Conservation (phyloP, 2,329 filamentous ascomycete genomes). For the Penicillium digitatum region DNA sequence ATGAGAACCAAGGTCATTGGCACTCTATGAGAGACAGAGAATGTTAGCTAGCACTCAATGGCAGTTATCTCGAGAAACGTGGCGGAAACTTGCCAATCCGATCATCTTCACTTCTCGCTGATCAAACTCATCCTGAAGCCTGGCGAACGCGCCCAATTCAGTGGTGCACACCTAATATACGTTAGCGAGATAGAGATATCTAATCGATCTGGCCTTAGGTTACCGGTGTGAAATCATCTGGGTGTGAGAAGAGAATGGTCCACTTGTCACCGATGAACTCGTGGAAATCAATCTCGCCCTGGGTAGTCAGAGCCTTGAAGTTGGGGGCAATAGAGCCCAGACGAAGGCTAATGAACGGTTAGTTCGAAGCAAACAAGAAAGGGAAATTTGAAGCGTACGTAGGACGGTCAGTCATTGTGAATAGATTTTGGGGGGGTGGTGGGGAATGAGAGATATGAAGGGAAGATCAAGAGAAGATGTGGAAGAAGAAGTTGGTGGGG, state of each 20-base stretch:
- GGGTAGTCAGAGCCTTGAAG: conserved; percentile 65
- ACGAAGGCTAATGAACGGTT: too few relatives aligned
- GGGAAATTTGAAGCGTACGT: conserved; percentile 38
- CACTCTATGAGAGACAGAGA: conserved; percentile 45
- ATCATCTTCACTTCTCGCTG: conserved; percentile 88
- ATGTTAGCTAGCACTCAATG: background rate
- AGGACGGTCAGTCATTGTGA: conserved; percentile 43
- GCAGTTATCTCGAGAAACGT: too few relatives aligned
- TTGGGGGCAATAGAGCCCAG: conserved; percentile 64
- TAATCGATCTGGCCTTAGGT: too few relatives aligned
- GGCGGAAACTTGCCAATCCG: conserved; percentile 56
- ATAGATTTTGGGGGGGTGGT: background rate
- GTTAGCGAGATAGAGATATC: too few relatives aligned
- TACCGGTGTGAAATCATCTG: conserved; percentile 76
- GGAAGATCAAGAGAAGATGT: background rate
- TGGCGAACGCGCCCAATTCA: conserved; percentile 89
- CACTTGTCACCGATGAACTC: conserved; percentile 67
- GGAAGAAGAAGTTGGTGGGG: too few relatives aligned
- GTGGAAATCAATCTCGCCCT: conserved; percentile 66
- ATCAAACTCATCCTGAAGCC: conserved; percentile 83
- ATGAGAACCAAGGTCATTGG: conserved; percentile 79
- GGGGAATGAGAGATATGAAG: background rate
- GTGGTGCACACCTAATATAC: conserved; percentile 86
- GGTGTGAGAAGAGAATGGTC: conserved; percentile 69
- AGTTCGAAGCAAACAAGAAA: background rate